These are phyloP conservation scores for Candida coleopterorum DNA, from an alignment of 805 yeast species.

Conservation along the genomic window DNA sequence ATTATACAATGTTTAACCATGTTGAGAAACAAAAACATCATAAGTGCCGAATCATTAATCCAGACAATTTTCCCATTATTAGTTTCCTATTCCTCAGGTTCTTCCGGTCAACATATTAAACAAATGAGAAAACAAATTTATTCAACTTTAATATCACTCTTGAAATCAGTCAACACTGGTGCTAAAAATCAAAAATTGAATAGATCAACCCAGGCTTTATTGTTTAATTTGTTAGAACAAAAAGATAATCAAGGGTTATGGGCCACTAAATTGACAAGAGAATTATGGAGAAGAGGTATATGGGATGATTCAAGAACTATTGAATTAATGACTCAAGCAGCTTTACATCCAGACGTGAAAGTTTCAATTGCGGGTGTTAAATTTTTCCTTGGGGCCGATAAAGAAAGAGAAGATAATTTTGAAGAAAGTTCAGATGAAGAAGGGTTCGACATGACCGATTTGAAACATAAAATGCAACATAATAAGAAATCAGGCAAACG, in stretches of 20 bases:
- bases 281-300: conserved; percentile 94
- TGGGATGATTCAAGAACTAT: conserved; percentile 98
- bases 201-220: conserved; percentile 83
- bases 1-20: conserved; percentile 84
- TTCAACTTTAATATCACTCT: conserved; percentile 66
- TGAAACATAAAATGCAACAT: conserved; percentile 77
- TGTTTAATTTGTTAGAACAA: conserved; percentile 81
- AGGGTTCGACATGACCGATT: conserved; percentile 63
- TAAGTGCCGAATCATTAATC: conserved; percentile 73
- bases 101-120: conserved; percentile 66
- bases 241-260: conserved; percentile 78
- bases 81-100: conserved; percentile 52
- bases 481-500: conserved; percentile 80
- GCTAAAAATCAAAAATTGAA: conserved; percentile 86
- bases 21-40: conserved; percentile 80
- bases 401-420: conserved; percentile 80
- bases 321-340: conserved; percentile 96
- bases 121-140: conserved; percentile 80
- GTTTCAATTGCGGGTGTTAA: conserved; percentile 86
- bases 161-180: conserved; percentile 83
- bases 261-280: conserved; percentile 94
- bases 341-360: conserved; percentile 80
- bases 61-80: conserved; percentile 87
- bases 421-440: conserved; percentile 71
- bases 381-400: conserved; percentile 93